Conservation (phyloP, 495 filamentous ascomycete species). For the Penicillium robsamsonii region DNA sequence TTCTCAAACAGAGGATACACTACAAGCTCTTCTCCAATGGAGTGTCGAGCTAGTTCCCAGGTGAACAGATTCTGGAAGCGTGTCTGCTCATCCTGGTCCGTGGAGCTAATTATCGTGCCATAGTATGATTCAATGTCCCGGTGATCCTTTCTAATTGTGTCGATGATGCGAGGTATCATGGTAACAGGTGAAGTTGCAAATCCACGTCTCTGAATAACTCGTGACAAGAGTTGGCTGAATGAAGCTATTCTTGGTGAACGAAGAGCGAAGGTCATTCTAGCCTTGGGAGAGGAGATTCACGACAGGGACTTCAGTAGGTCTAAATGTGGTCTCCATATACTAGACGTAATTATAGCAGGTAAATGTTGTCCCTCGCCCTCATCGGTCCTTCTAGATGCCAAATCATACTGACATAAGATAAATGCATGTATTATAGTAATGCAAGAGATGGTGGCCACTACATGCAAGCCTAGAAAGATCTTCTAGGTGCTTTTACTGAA, state of each 20-base stretch:
- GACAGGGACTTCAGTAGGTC: background rate
- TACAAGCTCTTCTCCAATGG: constrained; percentile 61
- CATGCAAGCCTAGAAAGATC: no score
- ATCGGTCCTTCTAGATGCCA: background rate
- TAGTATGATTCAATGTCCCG: constrained; percentile 55
- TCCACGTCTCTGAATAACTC: background rate
- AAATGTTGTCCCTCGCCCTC: background rate
- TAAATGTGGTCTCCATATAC: background rate
- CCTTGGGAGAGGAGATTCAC: background rate
- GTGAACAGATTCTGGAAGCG: constrained; percentile 62
- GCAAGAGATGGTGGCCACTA: background rate
- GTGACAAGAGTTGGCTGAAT: background rate
- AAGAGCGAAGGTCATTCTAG: background rate
- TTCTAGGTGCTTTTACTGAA: no score
- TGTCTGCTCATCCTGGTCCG: constrained; percentile 46
- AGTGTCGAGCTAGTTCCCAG: constrained; percentile 65
- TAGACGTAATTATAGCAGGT: background rate
- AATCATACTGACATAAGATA: background rate
- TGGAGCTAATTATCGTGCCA: constrained; percentile 49
- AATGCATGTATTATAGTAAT: background rate
- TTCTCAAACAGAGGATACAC: constrained; percentile 67
- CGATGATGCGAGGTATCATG: constrained; percentile 1
- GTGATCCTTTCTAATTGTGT: constrained; percentile 58
- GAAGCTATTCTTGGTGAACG: background rate
- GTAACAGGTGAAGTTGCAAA: background rate